Conservation (phyloP, 2,329 filamentous ascomycete genomes). For the Venturia nashicola region DNA sequence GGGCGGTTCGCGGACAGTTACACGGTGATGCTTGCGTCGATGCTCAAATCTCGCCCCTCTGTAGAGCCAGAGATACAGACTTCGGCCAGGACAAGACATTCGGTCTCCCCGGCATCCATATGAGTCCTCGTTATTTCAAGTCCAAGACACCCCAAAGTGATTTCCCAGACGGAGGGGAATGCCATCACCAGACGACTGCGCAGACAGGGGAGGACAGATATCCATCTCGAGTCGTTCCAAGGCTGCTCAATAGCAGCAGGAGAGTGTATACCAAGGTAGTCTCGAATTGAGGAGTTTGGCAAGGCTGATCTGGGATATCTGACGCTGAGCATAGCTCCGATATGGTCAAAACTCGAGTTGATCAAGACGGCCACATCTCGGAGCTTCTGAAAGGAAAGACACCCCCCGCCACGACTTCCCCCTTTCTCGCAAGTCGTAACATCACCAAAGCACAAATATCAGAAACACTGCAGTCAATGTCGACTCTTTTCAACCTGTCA, state of each 20-base stretch:
- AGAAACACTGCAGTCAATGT: too few species aligned
- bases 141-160: too few species aligned
- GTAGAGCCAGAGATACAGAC: too few species aligned
- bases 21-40: too few species aligned
- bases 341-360: background rate
- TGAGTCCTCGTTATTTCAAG: too few species aligned
- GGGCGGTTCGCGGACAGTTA: too few species aligned
- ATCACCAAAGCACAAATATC: background rate
- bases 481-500: background rate
- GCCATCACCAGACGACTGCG: too few species aligned
- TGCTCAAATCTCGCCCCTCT: too few species aligned
- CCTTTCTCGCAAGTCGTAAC: background rate
- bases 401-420: background rate
- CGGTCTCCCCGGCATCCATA: too few species aligned
- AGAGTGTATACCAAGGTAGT: background rate
- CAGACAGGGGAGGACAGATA: too few species aligned
- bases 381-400: background rate
- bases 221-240: background rate
- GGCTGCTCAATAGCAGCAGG: background rate
- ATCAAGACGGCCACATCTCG: background rate
- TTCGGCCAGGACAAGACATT: too few species aligned
- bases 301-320: background rate
- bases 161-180: too few species aligned
- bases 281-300: background rate
- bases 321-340: background rate